A percentile compares a stretch with the other conserved stretches of the same genome.
These are phyloP conservation scores for Lasiosphaeria miniovina DNA, from an alignment of 495 filamentous ascomycete species.

Conservation along the genomic window DNA sequence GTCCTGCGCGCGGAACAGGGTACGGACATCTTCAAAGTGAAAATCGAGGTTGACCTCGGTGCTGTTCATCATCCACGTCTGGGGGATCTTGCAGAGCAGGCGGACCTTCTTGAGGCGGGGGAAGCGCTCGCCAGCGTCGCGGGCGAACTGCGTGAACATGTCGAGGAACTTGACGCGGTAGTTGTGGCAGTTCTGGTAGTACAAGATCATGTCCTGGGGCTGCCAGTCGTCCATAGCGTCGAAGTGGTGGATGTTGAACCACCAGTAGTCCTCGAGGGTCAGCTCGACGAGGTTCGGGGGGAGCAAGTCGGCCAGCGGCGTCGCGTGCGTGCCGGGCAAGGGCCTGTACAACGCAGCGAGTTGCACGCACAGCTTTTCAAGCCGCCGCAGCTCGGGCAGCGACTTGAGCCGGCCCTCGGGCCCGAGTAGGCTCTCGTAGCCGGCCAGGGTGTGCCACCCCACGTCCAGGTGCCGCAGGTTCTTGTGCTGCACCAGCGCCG, in stretches of 20 bases:
- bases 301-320: slow-evolving; percentile 25
- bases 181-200: slow-evolving; percentile 20
- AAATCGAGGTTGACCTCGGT: slow-evolving; percentile 17
- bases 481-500: slow-evolving; percentile 19
- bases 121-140: slow-evolving; percentile 12
- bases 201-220: slow-evolving; percentile 12
- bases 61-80: slow-evolving; percentile 27
- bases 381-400: slow-evolving; percentile 16
- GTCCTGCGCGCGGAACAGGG: slow-evolving; percentile 19
- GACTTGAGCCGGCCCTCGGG: slow-evolving; percentile 27
- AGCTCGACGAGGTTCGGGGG: slow-evolving; percentile 33
- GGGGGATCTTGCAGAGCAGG: slow-evolving; percentile 27
- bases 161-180: slow-evolving; percentile 24
- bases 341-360: slow-evolving; percentile 25
- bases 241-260: slow-evolving; percentile 18
- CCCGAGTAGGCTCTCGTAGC: slow-evolving; percentile 22
- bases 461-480: slow-evolving; percentile 32
- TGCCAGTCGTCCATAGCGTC: slow-evolving; percentile 21
- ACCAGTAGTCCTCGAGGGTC: slow-evolving; percentile 36
- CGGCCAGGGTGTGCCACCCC: slow-evolving; percentile 22
- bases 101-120: slow-evolving; percentile 20
- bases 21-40: slow-evolving; percentile 23
- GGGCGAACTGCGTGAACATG: slow-evolving; percentile 24
- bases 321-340: slow-evolving; percentile 7
- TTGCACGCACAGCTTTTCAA: slow-evolving; percentile 30